Evolutionary conservation across 352 stramenopile species (phyloP).

Genomic region (Halophytophthora batemanensis): DNA sequence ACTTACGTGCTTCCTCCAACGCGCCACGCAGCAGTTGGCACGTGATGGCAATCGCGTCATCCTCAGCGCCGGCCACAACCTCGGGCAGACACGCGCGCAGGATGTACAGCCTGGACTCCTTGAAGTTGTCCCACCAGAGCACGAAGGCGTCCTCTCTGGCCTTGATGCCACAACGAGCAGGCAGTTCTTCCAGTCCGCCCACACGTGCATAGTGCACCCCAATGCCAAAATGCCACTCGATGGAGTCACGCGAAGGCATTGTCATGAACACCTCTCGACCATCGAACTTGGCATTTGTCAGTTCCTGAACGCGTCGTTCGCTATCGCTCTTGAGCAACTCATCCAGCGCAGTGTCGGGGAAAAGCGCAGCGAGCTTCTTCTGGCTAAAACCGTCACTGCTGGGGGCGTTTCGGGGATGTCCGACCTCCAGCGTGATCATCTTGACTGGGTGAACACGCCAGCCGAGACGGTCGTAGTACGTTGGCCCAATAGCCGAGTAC

Average conservation of each 20-base stretch:
- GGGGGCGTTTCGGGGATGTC: conserved; percentile 12
- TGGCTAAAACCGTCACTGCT: not conserved
- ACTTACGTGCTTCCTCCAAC: conserved; percentile 32
- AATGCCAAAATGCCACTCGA: conserved; percentile 57
- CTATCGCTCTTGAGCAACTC: conserved; percentile 41
- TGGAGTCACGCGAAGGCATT: conserved; percentile 39
- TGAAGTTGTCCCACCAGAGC: conserved; percentile 53
- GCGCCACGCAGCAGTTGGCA: conserved; percentile 20
- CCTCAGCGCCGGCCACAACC: conserved; percentile 9
- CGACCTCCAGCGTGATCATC: conserved; percentile 28
- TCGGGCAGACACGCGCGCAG: conserved; percentile 35
- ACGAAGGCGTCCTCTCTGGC: conserved; percentile 44
- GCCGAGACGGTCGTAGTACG: conserved; percentile 49
- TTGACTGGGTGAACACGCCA: conserved; percentile 41
- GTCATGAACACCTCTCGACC: conserved; percentile 32
- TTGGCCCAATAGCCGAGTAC: conserved; percentile 55
- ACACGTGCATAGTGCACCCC: conserved; percentile 38
- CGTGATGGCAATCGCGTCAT: conserved; percentile 2
- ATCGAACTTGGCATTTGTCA: conserved; percentile 21
- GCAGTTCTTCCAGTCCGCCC: conserved; percentile 24
- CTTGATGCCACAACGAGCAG: conserved; percentile 31
- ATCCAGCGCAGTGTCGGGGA: conserved; percentile 31
- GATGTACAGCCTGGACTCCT: conserved; percentile 53
- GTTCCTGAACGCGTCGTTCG: conserved; percentile 22
- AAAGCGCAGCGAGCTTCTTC: conserved; percentile 16